Base-by-base conservation (phyloP, 495 filamentous ascomycete genomes). In the Hypoxylon perforatum region DNA sequence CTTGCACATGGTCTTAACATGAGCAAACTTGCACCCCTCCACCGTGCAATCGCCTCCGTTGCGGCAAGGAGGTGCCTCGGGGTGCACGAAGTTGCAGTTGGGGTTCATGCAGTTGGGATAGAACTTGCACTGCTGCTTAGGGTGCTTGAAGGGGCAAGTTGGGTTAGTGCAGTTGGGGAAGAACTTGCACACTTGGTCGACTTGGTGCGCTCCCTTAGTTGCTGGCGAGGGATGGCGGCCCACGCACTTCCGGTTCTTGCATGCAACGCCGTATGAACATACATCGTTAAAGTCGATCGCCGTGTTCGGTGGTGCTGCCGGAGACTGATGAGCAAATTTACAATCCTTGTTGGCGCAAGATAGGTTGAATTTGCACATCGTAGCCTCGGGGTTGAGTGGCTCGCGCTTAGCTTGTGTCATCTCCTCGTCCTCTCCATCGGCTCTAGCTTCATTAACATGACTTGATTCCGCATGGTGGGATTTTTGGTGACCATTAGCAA, bases 191-290 rank as follows among this genome's bases (percentile, higher is more conserved):
- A 97, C 89, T 73, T 89, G 85, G 73, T 96, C 91, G 48, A 88
- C 84, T 75, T 95, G 90, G 77, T 92, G 90, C 11, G 87, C 87
- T 33, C 84, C 75, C 74, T 88, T 91, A 61, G 89, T 83, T 9
- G 94, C 92, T 10, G 96, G 95, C 17, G 95, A 98, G 4, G 95
- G 95, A 74, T 99, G 95, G 10, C 91, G 89, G 21, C 87, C 94
- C 1, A 90, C 90, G 70, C 95, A 99, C 77, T 99, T 99, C 38
- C 85, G 82, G 80, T 97, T 99, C 76, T 93, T 95, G 86, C 95
- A 99, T 17, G 92, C 92, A 4, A 86, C 92, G 12, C 93, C 95
- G 73, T 88, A 97, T 36, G 88, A 81, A 80, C 95, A 99, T 28
- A 82, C 79, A 71, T 97, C 94, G 35, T 82, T 82, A 54, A 93